Evolutionary conservation across 306 rosid species (phyloP).

Genomic region (Purshia tridentata): DNA sequence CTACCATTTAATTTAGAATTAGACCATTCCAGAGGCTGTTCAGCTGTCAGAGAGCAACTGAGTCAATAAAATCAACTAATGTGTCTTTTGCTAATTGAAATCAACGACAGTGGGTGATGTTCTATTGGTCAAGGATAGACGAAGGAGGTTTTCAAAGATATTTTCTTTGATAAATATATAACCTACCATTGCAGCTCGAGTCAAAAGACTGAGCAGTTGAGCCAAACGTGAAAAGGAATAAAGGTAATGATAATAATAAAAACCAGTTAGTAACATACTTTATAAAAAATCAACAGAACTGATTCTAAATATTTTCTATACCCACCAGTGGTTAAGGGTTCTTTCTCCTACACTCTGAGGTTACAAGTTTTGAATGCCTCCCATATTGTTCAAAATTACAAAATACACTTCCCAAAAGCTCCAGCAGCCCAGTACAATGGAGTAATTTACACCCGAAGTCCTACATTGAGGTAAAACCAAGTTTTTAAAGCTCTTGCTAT

Average conservation of each 20-base stretch:
- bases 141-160: neutral
- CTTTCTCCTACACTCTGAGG: too few species aligned
- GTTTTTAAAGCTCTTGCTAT: too few species aligned
- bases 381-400: too few species aligned
- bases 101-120: neutral
- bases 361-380: too few species aligned
- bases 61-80: neutral
- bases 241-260: neutral
- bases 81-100: neutral
- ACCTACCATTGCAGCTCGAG: neutral
- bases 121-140: constrained; percentile 15
- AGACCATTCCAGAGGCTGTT: too few species aligned
- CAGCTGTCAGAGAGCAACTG: too few species aligned
- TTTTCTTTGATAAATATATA: neutral
- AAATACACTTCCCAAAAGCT: too few species aligned
- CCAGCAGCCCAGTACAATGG: neutral
- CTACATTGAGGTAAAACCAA: neutral
- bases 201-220: neutral
- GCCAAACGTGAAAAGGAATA: neutral
- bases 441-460: neutral
- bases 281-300: too few species aligned
- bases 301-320: neutral
- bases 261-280: neutral
- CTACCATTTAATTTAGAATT: too few species aligned
- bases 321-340: neutral